Evolutionary conservation across 2,329 filamentous ascomycete genomes (phyloP).

Genomic region (Akanthomyces dipterigenus): DNA sequence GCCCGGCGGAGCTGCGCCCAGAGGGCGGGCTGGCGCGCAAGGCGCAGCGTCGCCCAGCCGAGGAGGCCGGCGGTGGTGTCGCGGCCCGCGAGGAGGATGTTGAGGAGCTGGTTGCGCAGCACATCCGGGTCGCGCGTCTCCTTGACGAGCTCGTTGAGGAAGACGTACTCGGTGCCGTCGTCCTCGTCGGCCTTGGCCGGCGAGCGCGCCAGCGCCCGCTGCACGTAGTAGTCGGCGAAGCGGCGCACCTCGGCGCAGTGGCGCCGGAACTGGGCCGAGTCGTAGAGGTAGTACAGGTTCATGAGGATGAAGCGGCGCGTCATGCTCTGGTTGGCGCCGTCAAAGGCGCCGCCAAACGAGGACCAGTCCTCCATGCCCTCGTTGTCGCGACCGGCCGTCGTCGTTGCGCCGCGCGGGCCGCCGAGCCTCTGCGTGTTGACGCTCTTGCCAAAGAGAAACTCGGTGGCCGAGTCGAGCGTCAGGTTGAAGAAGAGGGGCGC

Average conservation of each 20-base stretch:
- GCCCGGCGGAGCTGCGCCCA: constrained; percentile 13
- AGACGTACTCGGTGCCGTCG: constrained; percentile 10
- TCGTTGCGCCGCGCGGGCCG: background rate
- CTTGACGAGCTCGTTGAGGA: constrained; percentile 15
- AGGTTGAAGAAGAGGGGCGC: constrained; percentile 39
- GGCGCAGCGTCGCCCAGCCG: constrained; percentile 17
- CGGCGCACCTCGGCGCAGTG: background rate
- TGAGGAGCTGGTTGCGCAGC: constrained; percentile 16
- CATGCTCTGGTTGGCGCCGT: background rate
- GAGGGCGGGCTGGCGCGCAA: constrained; percentile 14
- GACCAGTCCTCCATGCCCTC: constrained; percentile 3
- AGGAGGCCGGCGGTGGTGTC: constrained; percentile 20
- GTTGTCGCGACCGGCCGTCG: background rate
- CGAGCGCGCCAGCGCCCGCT: constrained; percentile 3
- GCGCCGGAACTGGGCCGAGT: background rate
- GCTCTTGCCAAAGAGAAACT: constrained; percentile 55
- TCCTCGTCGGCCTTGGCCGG: background rate
- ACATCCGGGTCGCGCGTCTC: constrained; percentile 14
- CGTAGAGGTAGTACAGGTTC: constrained; percentile 2
- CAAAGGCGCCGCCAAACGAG: background rate
- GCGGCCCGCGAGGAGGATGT: constrained; percentile 17
- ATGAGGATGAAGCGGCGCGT: background rate
- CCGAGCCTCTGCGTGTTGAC: constrained; percentile 27
- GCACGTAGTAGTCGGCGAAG: constrained; percentile 8
- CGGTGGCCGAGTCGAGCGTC: constrained; percentile 37